Base-by-base conservation (phyloP, 2,329 filamentous ascomycete genomes). In the Arthrobotrys conoides region DNA sequence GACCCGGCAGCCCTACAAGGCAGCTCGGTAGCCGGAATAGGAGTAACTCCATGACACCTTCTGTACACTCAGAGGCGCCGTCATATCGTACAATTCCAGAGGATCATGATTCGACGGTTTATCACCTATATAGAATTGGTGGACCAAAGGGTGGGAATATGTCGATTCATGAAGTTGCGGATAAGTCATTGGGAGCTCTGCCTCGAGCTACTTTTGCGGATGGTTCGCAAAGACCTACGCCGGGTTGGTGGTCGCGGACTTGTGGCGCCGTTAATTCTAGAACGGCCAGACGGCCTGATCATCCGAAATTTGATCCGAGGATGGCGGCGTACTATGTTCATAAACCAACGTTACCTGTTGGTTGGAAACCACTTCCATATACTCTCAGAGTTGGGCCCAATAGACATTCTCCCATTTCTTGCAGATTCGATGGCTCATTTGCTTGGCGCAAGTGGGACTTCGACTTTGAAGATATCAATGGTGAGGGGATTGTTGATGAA, bases 401-500 rank as follows among this genome's bases (percentile, higher is more conserved):
- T 41, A 75, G 27, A 18, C 48, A 67, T 9, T 70, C 70, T 27
- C 76, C 76, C n/a, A 71, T 79, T 53, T 55, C 64, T 16, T 79
- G 76, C 38, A 72, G 70, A 48, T 73, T 79, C 36, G 59, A 67
- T 48, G 70, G 66, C 0, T 64, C 63, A 18, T 64, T 73, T 27
- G 76, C 38, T 30, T 79, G 76, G 76, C 67, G 71, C 33, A 75
- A 79, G 30, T 79, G 71, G 70, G 27, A 8, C 1, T 79, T 79
- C 38, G 65, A 79, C 8, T 79, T 79, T 22, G 71, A 73, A 33
- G 76, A 79, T 65, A 71, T 78, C 57, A 79, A 79, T 38, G 76
- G 76, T 4, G 70, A 75, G 41, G 76, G 76, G 27, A 70, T 79
- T 9, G 66, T 79, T 53, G 71, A 79, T 22, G 76, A 79, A 18